Evolutionary conservation across 768 basidiomycete species (phyloP), one percentile per base, ranked within the genome.

Genomic region (Plicaturopsis crispa): DNA sequence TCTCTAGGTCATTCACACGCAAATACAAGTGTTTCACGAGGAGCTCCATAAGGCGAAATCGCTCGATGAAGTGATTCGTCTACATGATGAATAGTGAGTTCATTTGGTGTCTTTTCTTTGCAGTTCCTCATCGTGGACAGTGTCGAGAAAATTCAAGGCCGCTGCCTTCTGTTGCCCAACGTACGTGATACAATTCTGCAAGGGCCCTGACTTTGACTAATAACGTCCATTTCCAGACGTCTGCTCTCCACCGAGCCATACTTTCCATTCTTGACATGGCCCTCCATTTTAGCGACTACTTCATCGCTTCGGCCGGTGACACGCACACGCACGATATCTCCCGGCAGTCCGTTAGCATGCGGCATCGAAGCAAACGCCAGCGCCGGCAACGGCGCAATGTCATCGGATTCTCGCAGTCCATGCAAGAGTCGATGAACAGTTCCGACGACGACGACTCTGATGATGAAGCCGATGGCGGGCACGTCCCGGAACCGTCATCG

Each of bases 191-290:
- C n/a, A n/a, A n/a, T n/a, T n/a, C n/a, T n/a, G n/a, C n/a, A n/a
- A n/a, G n/a, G n/a, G n/a, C n/a, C n/a, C n/a, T n/a, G n/a, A n/a
- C n/a, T n/a, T n/a, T n/a, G n/a, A n/a, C n/a, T n/a, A n/a, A n/a
- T n/a, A n/a, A n/a, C n/a, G n/a, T n/a, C n/a, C n/a, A n/a, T n/a
- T 36, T 36, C 12, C 42, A 88, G 84, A 79, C 80, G 14, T 65
- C 71, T 0, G 67, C 80, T 13, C 61, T 87, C 6, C 75, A 78
- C 49, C 73, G 73, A 44, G 73, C 79, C 17, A 72, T 90, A 33
- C 44, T 82, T 16, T 76, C 78, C 6, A 70, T 87, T 42, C 64
- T 89, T 19, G 84, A 90, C 55, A 78, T 87, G 66, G 70, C 74
- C 24, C 60, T 89, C 4, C 73, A 77, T 48, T 89, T 89, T 55